A percentile compares a stretch with the other conserved stretches of the same genome.
phyloP scores from a whole-genome alignment of 306 rosid genomes.

The Ceratonia siliqua region DNA sequence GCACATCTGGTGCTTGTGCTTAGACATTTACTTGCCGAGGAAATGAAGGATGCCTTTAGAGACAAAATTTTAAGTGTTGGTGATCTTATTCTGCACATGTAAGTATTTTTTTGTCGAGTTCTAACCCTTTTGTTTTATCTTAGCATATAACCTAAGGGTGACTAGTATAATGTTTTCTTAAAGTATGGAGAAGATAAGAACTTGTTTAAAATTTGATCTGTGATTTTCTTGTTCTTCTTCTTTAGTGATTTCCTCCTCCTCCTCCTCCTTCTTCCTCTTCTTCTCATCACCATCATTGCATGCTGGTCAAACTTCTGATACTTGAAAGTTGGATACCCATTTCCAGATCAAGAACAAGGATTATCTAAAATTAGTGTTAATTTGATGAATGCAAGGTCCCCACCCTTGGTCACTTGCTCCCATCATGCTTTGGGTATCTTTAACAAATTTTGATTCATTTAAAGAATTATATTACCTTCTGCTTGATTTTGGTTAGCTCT shows the following conservation, averaged over 20 bases:
- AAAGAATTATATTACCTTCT: too few species aligned
- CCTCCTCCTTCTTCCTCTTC: neutral
- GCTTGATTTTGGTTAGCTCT: too few species aligned
- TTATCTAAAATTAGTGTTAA: neutral
- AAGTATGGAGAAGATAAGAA: neutral
- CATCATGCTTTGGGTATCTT: neutral
- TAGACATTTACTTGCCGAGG: conserved; percentile 76
- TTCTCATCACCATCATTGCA: neutral
- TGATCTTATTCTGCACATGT: conserved; percentile 93
- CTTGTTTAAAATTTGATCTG: neutral
- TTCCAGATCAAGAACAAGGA: neutral
- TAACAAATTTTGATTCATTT: too few species aligned
- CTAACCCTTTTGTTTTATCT: conserved; percentile 4
- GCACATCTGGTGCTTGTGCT: conserved; percentile 98
- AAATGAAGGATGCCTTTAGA: conserved; percentile 70
- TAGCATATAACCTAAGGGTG: neutral
- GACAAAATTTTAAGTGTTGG: conserved; percentile 85
- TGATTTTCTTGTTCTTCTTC: neutral
- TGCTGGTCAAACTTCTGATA: neutral
- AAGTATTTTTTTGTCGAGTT: conserved; percentile 49
- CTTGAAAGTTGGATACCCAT: neutral
- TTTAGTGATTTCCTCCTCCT: too few species aligned
- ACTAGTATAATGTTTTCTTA: neutral
- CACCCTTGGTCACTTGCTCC: neutral
- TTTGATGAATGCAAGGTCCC: neutral